Conservation (phyloP, 257 asterid species). For the Eucommia ulmoides region DNA sequence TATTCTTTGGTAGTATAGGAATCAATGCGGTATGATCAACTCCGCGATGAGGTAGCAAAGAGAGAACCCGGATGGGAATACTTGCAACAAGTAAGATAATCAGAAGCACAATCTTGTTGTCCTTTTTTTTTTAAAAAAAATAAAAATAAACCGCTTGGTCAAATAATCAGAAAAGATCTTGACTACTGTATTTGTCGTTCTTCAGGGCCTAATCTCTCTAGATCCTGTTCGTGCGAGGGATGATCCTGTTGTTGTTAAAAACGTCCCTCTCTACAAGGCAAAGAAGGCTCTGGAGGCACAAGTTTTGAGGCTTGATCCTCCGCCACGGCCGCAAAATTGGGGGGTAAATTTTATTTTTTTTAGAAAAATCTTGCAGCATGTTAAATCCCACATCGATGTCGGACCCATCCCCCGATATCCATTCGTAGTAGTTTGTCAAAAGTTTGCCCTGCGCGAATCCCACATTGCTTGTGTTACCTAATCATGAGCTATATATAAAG, state of each 20-base stretch:
- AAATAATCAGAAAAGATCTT: no score
- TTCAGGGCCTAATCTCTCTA: slow-evolving; percentile 80
- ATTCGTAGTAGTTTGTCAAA: no score
- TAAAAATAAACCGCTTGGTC: neutral
- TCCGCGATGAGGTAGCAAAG: slow-evolving; percentile 77
- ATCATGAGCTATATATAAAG: no score
- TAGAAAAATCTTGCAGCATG: no score
- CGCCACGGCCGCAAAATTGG: neutral
- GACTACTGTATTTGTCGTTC: slow-evolving; percentile 8
- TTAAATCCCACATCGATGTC: no score
- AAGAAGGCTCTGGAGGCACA: neutral
- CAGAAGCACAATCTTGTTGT: neutral
- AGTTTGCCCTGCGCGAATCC: no score
- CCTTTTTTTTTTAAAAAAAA: neutral
- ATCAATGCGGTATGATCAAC: slow-evolving; percentile 78
- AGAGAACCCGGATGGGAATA: slow-evolving; percentile 95
- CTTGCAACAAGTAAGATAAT: slow-evolving; percentile 67
- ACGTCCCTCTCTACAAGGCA: slow-evolving; percentile 32
- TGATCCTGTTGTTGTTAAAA: slow-evolving; percentile 74
- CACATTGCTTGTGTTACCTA: no score
- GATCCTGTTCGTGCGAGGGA: slow-evolving; percentile 89
- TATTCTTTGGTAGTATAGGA: slow-evolving; percentile 38
- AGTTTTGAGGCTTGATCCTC: neutral
- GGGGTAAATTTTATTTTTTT: neutral
- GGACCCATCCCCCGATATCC: no score